A percentile compares a stretch with the other conserved stretches of the same genome.
Evolutionary conservation across 208 protist species (phyloP).

Genomic region (Trypanosoma mega): DNA sequence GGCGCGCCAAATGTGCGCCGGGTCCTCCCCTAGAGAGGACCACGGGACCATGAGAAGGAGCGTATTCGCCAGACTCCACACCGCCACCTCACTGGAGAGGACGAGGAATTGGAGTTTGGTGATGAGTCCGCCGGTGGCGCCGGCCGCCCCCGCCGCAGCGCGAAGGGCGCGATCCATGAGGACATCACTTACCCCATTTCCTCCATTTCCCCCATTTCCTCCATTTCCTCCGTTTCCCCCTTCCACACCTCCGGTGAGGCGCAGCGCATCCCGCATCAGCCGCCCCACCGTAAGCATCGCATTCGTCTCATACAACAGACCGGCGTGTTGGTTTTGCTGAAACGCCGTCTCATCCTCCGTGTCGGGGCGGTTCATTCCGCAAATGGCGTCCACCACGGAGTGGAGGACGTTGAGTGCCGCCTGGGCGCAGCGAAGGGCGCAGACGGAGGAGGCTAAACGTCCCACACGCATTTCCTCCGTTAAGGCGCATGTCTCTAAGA

Average conservation of each 20-base stretch:
- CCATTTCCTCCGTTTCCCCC: too few relatives aligned
- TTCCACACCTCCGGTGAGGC: slow-evolving; percentile 24
- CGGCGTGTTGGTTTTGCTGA: slow-evolving; percentile 48
- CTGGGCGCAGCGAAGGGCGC: slow-evolving; percentile 45
- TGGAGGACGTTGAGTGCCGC: slow-evolving; percentile 56
- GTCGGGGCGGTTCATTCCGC: slow-evolving; percentile 41
- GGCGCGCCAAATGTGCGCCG: slow-evolving; percentile 54
- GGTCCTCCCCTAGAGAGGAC: slow-evolving; percentile 41
- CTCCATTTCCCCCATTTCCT: not conserved
- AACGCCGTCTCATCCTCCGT: slow-evolving; percentile 74
- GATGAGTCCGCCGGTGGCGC: slow-evolving; percentile 36
- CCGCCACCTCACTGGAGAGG: slow-evolving; percentile 58
- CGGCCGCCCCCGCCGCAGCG: slow-evolving; percentile 37
- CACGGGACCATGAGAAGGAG: slow-evolving; percentile 74
- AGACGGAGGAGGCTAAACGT: slow-evolving; percentile 31
- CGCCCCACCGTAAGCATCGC: slow-evolving; percentile 55
- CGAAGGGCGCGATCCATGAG: slow-evolving; percentile 41
- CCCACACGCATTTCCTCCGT: slow-evolving; percentile 31
- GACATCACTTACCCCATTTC: slow-evolving; percentile 19
- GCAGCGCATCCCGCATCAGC: slow-evolving; percentile 67
- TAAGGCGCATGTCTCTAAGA: slow-evolving; percentile 30
- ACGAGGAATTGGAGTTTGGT: slow-evolving; percentile 63
- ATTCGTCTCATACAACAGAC: slow-evolving; percentile 38
- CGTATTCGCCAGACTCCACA: slow-evolving; percentile 66
- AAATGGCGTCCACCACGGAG: slow-evolving; percentile 41